Evolutionary conservation across 192 early-diverging fungal genomes (phyloP).

Genomic region (Entrophospora sp.): DNA sequence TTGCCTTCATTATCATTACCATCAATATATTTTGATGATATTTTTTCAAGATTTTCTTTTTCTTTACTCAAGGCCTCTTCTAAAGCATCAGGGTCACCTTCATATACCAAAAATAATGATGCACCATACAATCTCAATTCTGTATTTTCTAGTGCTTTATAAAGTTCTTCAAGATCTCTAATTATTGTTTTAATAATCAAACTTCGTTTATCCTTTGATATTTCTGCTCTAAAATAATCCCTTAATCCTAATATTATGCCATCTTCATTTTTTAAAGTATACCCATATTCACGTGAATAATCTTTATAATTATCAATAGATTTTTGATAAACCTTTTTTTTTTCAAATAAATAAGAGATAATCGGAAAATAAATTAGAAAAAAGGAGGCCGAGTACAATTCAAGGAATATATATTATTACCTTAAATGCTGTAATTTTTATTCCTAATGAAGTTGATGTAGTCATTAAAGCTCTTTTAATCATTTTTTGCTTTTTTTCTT

Average conservation of each 20-base stretch:
- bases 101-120: conserved; percentile 78
- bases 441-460: conserved; percentile 56
- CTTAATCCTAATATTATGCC: conserved; percentile 51
- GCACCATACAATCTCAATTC: conserved; percentile 60
- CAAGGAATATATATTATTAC: conserved; percentile 33
- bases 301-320: conserved; percentile 28
- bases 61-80: conserved; percentile 40
- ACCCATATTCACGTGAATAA: conserved; percentile 47
- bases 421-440: conserved; percentile 67
- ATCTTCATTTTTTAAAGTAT: conserved; percentile 33
- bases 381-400: too few species aligned
- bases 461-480: conserved; percentile 49
- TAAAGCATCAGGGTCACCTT: conserved; percentile 48
- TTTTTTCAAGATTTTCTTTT: conserved; percentile 18
- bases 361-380: too few species aligned
- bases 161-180: conserved; percentile 48
- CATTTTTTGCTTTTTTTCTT: conserved; percentile 64
- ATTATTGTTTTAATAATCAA: conserved; percentile 54
- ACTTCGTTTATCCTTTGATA: conserved; percentile 41
- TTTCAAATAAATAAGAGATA: conserved; percentile 24
- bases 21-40: too few species aligned
- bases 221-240: conserved; percentile 48
- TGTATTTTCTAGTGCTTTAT: conserved; percentile 37
- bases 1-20: not conserved
- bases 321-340: conserved; percentile 42